Conservation (phyloP, 1,139 yeast species). For the Kodamaea anthophila region DNA sequence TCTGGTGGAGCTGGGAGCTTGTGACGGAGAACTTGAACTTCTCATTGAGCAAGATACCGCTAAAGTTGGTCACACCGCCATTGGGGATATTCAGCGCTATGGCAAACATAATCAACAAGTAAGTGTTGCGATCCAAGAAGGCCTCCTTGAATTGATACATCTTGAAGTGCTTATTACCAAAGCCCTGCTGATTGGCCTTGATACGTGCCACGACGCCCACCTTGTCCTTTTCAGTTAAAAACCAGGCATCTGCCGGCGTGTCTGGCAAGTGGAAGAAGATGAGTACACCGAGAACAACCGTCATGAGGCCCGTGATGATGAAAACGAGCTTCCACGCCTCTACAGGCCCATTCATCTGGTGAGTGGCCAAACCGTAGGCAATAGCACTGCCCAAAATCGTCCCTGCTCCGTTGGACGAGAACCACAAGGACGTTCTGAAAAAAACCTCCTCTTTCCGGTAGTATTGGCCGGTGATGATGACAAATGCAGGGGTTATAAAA, state of each 20-base stretch:
- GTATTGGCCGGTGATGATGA: slow-evolving; percentile 50
- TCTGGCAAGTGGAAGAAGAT: slow-evolving; percentile 46
- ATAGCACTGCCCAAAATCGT: slow-evolving; percentile 48
- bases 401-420: slow-evolving; percentile 47
- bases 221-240: slow-evolving; percentile 37
- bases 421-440: slow-evolving; percentile 44
- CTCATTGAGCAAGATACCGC: slow-evolving; percentile 39
- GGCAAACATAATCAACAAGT: slow-evolving; percentile 36
- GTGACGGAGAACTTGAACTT: slow-evolving; percentile 38
- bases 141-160: slow-evolving; percentile 51
- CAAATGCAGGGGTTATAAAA: slow-evolving; percentile 47
- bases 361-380: slow-evolving; percentile 30
- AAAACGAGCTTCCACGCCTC: slow-evolving; percentile 44
- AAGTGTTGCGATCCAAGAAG: slow-evolving; percentile 37
- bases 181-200: slow-evolving; percentile 44
- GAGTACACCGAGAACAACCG: slow-evolving; percentile 38
- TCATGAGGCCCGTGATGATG: slow-evolving; percentile 41
- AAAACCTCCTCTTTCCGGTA: slow-evolving; percentile 47
- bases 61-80: slow-evolving; percentile 48
- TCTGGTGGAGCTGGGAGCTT: slow-evolving; percentile 31
- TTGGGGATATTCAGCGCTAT: slow-evolving; percentile 43
- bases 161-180: slow-evolving; percentile 50
- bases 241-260: slow-evolving; percentile 49
- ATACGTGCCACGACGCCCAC: slow-evolving; percentile 26
- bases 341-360: slow-evolving; percentile 30